Percentiles rank a stretch among this genome's conserved stretches.
Conservation (phyloP, 768 basidiomycete genomes). For the Mycena sanguinolenta region DNA sequence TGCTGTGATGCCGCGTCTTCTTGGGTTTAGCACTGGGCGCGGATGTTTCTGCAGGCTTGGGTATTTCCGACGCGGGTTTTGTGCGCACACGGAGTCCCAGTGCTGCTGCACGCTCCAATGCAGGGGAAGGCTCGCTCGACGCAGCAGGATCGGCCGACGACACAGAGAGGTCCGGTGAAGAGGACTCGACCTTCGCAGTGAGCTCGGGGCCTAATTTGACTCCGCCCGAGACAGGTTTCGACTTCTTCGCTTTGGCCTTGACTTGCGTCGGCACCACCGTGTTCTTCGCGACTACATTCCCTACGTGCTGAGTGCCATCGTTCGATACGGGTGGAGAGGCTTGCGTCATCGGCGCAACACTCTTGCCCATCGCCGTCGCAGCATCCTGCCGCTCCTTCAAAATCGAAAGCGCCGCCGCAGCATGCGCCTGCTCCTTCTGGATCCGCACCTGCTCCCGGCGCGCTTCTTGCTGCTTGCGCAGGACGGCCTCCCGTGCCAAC, state of each 20-base stretch:
- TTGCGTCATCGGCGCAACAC: slow-evolving; percentile 16
- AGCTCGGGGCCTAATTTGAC: slow-evolving; percentile 30
- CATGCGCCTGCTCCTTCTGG: slow-evolving; percentile 46
- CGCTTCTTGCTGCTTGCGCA: slow-evolving; percentile 47
- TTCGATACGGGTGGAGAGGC: slow-evolving; percentile 16
- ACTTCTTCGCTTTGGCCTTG: slow-evolving; percentile 29
- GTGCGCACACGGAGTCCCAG: slow-evolving; percentile 30
- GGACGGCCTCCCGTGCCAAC: slow-evolving; percentile 45
- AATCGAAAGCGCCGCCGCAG: slow-evolving; percentile 46
- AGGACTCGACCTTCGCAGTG: slow-evolving; percentile 2
- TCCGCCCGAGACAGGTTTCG: slow-evolving; percentile 33
- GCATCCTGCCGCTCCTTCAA: slow-evolving; percentile 43
- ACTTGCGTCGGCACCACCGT: slow-evolving; percentile 17
- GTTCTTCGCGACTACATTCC: slow-evolving; percentile 11
- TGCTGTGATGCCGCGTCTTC: slow-evolving; percentile 20
- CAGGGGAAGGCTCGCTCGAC: slow-evolving; percentile 17
- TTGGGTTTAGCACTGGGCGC: slow-evolving; percentile 24
- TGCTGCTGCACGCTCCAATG: slow-evolving; percentile 30
- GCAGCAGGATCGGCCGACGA: not conserved
- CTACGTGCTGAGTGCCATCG: slow-evolving; percentile 15
- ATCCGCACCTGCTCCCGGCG: slow-evolving; percentile 46
- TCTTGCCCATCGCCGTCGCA: slow-evolving; percentile 32
- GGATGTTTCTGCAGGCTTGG: not conserved
- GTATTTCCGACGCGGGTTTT: too few species aligned
- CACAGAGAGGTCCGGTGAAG: slow-evolving; percentile 1